Evolutionary conservation across 352 stramenopile species (phyloP).

Genomic region (Globisporangium irregulare): DNA sequence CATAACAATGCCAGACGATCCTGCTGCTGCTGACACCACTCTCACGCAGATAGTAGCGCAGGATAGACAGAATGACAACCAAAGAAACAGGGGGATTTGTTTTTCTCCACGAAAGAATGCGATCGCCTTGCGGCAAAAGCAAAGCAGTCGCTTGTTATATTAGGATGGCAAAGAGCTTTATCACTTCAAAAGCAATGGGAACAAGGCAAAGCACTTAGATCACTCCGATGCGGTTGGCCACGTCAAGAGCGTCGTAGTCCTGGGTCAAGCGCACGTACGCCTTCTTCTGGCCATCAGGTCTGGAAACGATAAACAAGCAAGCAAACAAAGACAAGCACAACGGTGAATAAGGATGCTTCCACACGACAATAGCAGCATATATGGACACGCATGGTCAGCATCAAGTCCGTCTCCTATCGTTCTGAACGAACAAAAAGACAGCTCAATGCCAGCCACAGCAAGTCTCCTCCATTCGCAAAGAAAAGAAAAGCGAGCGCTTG

Average conservation of each 20-base stretch:
- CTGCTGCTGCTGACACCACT: not conserved
- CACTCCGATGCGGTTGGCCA: slow-evolving; percentile 99
- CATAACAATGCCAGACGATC: slow-evolving; percentile 7
- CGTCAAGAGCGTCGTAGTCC: slow-evolving; percentile 99
- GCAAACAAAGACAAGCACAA: slow-evolving; percentile 24
- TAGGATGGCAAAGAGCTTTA: slow-evolving; percentile 65
- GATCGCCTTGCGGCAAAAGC: slow-evolving; percentile 14
- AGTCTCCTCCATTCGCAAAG: slow-evolving; percentile 1
- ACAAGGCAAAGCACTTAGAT: slow-evolving; percentile 91
- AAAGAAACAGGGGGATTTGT: not conserved
- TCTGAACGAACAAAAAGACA: slow-evolving; percentile 3
- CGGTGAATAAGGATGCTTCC: slow-evolving; percentile 20
- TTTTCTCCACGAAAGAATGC: slow-evolving; percentile 13
- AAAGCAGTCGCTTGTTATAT: slow-evolving; percentile 30
- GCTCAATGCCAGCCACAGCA: not conserved
- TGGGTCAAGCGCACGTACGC: slow-evolving; percentile 98
- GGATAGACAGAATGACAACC: not conserved
- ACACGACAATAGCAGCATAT: slow-evolving; percentile 17
- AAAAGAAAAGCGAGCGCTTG: slow-evolving; percentile 12
- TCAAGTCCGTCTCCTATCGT: not conserved
- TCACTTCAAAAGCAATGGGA: slow-evolving; percentile 25
- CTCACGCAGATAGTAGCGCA: not conserved
- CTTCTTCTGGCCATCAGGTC: slow-evolving; percentile 99
- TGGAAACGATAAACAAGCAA: slow-evolving; percentile 43
- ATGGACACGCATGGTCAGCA: not conserved